Evolutionary conservation across 2,329 filamentous ascomycete species (phyloP).

Genomic region (Aspergillus spinulosporus): DNA sequence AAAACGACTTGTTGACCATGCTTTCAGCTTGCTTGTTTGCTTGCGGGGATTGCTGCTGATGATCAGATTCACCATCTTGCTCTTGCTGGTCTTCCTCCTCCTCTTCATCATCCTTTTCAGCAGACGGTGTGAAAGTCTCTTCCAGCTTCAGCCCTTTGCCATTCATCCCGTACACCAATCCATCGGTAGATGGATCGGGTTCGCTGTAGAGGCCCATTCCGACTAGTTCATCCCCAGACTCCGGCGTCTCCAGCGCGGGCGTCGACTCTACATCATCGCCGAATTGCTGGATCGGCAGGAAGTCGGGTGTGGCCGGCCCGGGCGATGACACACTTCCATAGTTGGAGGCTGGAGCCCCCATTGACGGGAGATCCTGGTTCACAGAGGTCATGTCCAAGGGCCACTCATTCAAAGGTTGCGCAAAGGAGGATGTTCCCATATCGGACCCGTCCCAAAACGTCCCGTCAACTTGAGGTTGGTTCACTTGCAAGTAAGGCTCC

Average conservation of each 20-base stretch:
- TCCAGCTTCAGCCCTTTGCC: slow-evolving; percentile 79
- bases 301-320: slow-evolving; percentile 41
- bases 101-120: slow-evolving; percentile 59
- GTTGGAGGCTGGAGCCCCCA: slow-evolving; percentile 32
- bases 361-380: slow-evolving; percentile 33
- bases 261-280: slow-evolving; percentile 32
- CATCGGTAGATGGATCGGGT: slow-evolving; percentile 59
- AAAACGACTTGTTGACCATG: slow-evolving; percentile 36
- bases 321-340: slow-evolving; percentile 40
- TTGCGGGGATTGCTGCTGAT: slow-evolving; percentile 9
- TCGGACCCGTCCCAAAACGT: slow-evolving; percentile 28
- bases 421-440: slow-evolving; percentile 23
- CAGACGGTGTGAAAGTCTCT: slow-evolving; percentile 70
- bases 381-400: slow-evolving; percentile 36
- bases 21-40: slow-evolving; percentile 26
- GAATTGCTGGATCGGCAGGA: slow-evolving; percentile 40
- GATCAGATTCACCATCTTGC: slow-evolving; percentile 12
- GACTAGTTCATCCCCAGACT: slow-evolving; percentile 70
- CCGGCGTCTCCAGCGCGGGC: slow-evolving; percentile 55
- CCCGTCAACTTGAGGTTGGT: slow-evolving; percentile 29
- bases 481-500: slow-evolving; percentile 25
- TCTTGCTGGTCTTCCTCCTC: slow-evolving; percentile 56
- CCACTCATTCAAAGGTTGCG: slow-evolving; percentile 31
- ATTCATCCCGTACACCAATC: slow-evolving; percentile 57
- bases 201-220: slow-evolving; percentile 80